Evolutionary conservation across 768 basidiomycete species (phyloP), one percentile per base, ranked within the genome.

Genomic region (Mycena rosella): DNA sequence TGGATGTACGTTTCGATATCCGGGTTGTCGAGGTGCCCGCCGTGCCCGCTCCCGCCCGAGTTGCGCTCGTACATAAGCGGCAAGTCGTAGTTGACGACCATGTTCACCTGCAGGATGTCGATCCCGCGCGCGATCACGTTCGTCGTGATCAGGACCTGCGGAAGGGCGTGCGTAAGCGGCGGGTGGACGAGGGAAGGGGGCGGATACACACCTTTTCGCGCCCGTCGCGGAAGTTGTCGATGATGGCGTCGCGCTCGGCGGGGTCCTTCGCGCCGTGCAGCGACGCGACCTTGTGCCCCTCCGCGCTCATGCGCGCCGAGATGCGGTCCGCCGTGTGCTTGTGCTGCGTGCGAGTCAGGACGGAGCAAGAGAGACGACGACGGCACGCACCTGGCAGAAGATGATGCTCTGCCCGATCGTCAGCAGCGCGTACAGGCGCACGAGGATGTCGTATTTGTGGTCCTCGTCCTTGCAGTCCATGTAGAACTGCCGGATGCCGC

Each of bases 81-180:
- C 29, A 98, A 86, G 76, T 98, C 96, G 76, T 99, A 99, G 81
- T 99, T 99, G 79, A 99, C 96, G n/a, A 99, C 97, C 96, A 99
- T 96, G 85, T 98, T 99, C 74, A 99, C 98, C 83, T 98, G 97
- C 61, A 96, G 85, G 75, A 99, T 98, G 74, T 99, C 98, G 82
- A 99, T 99, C 47, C 98, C 98, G 20, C 98, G 91, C 1, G 98
- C 96, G 70, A 99, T 93, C 75, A 99, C 98, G 79, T 99, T 99
- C 42, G 98, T 99, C 58, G 98, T 99, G 77, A 99, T 99, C 71
- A 99, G 82, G 55, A 88, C 87, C 85, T 86, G 29, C 17, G 44
- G 20, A 8, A 3, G 4, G 38, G 38, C 38, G 13, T 30, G 30
- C 52, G 60, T 47, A 61, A 36, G 44, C 22, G 24, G 42, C 6